Base-by-base conservation (phyloP, 345 rosid genomes). In the Heritiera littoralis region DNA sequence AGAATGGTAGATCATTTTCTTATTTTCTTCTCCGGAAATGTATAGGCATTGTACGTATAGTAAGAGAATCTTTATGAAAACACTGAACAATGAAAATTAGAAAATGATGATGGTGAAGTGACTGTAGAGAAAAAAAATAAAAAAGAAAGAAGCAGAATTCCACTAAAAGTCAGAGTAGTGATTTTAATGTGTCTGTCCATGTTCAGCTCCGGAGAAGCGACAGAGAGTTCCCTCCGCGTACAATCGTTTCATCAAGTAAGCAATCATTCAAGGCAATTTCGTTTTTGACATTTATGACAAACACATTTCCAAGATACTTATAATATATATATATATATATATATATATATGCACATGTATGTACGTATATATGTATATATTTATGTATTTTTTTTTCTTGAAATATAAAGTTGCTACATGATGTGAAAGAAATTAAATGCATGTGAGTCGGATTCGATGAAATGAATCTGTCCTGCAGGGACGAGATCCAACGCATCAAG, bases 161-260 rank as follows among this genome's bases (percentile, higher is more conserved):
- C 64, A 23, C n/a, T 40, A 45, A 80, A 72, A 76, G 81, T 80
- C 64, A 83, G 74, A 49, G 43, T 46, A 52, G 49, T 58, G 81
- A 86, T 76, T 76, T 69, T 78, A 71, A 77, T 45, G 72, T 70
- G 72, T 79, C 77, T 54, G 77, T 64, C 48, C 68, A 72, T 79
- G 60, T 77, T 73, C 88, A 88, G 91, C 89, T 75, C 88, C 91
- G 58, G 91, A 88, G 86, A 88, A 88, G 85, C 80, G 91, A 82
- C 91, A 86, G 76, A 84, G 91, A 85, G 89, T 88, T 77, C 91
- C 91, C 68, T 88, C 91, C 18, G 91, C 91, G 72, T 88, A 88
- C 89, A 88, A 88, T 79, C 87, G 91, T 70, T 88, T 88, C 85
- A 88, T 88, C 89, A 88, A 88, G 91, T 88, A 54, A 86, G 88